A percentile compares a stretch with the other conserved stretches of the same genome.
phyloP scores from a whole-genome alignment of 768 basidiomycete genomes.

The Podaxis sp. region DNA sequence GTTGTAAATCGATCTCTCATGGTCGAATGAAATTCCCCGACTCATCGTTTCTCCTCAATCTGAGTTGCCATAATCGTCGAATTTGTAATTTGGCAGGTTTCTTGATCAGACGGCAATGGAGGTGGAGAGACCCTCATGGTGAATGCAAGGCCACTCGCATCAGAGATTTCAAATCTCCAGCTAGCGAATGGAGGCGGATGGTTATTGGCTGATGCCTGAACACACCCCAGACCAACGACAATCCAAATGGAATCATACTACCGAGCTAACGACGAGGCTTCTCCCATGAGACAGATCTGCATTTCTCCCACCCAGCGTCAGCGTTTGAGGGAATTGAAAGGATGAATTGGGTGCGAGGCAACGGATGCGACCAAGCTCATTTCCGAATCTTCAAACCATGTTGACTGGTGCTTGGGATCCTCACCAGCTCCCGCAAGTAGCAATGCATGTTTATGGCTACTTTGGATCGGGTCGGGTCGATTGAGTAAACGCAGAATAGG shows the following conservation, averaged over 20 bases:
- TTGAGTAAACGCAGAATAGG: no score
- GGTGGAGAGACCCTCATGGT: neutral
- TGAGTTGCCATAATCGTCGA: neutral
- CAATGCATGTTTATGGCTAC: no score
- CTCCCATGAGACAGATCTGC: neutral
- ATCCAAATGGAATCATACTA: neutral
- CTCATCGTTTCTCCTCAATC: no score
- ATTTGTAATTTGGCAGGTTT: neutral
- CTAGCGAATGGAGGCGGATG: neutral
- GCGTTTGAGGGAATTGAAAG: no score
- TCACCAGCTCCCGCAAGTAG: no score
- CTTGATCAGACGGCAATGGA: neutral
- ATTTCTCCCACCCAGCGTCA: no score
- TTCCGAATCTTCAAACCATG: no score
- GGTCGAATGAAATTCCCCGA: neutral
- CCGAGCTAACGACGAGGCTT: neutral
- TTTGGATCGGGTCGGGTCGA: no score
- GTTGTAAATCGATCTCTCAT: neutral
- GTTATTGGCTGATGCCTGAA: neutral
- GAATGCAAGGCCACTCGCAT: neutral
- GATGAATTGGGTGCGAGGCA: no score
- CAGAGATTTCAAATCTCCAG: neutral
- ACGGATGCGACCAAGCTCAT: no score
- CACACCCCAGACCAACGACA: neutral
- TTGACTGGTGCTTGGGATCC: no score